Conservation (phyloP, 306 rosid genomes). For the Prunus salicina region DNA sequence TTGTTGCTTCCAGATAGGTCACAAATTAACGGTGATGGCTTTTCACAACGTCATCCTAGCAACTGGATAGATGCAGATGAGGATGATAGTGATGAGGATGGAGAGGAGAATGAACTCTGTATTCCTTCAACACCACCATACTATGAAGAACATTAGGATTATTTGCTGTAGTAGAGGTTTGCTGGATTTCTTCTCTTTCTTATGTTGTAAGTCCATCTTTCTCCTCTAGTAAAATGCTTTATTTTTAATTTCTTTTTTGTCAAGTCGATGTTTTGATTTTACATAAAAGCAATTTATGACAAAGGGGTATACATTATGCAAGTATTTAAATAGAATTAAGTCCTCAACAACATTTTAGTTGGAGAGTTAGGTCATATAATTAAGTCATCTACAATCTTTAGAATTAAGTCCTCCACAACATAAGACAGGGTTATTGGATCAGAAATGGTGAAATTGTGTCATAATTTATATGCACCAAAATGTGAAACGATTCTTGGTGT, state of each 20-base stretch:
- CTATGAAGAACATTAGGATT: constrained; percentile 56
- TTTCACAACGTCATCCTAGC: constrained; percentile 76
- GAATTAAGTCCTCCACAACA: not conserved
- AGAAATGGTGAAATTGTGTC: not conserved
- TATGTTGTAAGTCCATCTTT: constrained; percentile 28
- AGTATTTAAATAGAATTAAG: not conserved
- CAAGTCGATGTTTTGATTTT: not conserved
- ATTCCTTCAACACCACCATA: constrained; percentile 86
- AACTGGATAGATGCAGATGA: constrained; percentile 85
- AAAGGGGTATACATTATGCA: not conserved
- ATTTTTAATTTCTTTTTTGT: not conserved
- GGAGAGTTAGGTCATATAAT: too few species aligned
- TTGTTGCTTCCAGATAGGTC: constrained; percentile 39
- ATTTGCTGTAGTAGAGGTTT: constrained; percentile 5
- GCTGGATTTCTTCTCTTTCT: constrained; percentile 11
- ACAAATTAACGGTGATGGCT: constrained; percentile 32
- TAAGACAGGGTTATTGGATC: not conserved
- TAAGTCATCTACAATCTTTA: not conserved
- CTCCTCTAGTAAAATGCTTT: constrained; percentile 19
- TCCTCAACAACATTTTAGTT: not conserved
- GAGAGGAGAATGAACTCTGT: constrained; percentile 50
- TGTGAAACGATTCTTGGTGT: not conserved
- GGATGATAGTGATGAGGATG: constrained; percentile 58
- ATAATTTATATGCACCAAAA: not conserved
- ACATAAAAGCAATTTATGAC: too few species aligned